These are phyloP conservation scores for Cucumis cinereus DNA, from an alignment of 306 rosid species.

Conservation along the genomic window DNA sequence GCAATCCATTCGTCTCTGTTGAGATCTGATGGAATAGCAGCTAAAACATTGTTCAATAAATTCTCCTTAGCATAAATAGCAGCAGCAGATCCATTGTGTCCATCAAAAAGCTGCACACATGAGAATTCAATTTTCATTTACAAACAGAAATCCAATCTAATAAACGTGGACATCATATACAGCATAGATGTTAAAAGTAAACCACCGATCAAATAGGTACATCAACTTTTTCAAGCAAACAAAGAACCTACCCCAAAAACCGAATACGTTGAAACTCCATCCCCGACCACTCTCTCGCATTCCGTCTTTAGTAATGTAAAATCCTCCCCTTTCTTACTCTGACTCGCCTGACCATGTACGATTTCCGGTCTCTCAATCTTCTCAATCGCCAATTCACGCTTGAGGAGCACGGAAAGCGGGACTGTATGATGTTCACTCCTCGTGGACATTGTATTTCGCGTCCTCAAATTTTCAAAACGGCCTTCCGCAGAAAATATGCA, in stretches of 20 bases:
- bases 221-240: not conserved
- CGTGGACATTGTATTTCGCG: conserved; percentile 45
- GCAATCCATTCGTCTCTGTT: conserved; percentile 94
- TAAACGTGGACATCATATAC: not conserved
- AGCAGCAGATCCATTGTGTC: conserved; percentile 98
- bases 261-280: conserved; percentile 79
- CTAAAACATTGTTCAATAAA: conserved; percentile 64
- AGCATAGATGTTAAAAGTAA: not conserved
- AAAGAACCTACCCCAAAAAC: conserved; percentile 67
- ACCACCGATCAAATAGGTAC: not conserved
- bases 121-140: conserved; percentile 1
- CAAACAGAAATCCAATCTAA: not conserved
- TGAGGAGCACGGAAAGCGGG: conserved; percentile 82
- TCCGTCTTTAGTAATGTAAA: conserved; percentile 61
- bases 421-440: conserved; percentile 74
- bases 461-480: conserved; percentile 5
- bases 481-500: conserved; percentile 11
- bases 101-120: conserved; percentile 87
- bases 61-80: conserved; percentile 91
- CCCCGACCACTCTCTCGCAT: conserved; percentile 88
- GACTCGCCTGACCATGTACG: conserved; percentile 67
- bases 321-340: conserved; percentile 99
- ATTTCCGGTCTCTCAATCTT: conserved; percentile 89
- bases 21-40: conserved; percentile 80
- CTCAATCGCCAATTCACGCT: conserved; percentile 80